Conservation (phyloP, 441 rosid genomes). For the Euphorbia celastroides region DNA sequence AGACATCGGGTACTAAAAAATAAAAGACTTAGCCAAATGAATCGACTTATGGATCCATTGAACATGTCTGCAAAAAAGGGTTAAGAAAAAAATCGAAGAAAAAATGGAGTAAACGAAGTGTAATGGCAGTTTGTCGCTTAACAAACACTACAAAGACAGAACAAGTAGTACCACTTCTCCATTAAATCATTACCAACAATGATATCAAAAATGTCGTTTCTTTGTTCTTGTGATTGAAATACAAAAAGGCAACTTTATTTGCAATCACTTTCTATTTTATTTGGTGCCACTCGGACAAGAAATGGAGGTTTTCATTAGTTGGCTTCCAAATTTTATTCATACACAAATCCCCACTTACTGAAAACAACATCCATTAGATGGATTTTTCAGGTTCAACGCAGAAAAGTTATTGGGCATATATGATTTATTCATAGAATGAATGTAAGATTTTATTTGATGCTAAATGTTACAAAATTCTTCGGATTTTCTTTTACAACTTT, state of each 20-base stretch:
- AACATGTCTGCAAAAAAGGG: no score
- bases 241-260: neutral
- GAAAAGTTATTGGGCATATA: no score
- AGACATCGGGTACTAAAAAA: no score
- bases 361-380: no score
- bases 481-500: no score
- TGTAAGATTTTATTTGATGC: no score
- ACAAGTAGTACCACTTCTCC: neutral
- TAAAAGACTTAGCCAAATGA: neutral
- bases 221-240: neutral
- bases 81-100: neutral
- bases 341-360: neutral
- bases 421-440: no score
- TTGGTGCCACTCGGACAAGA: neutral
- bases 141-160: neutral
- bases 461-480: no score
- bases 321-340: neutral
- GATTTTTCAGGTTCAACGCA: no score
- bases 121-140: constrained; percentile 15
- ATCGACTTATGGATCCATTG: no score
- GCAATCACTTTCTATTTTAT: neutral
- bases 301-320: neutral
- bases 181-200: neutral
- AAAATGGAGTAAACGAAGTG: neutral
- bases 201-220: neutral